A percentile compares a stretch with the other conserved stretches of the same genome.
These are phyloP conservation scores for Cyathus striatus DNA, from an alignment of 768 basidiomycete genomes.

Conservation along the genomic window DNA sequence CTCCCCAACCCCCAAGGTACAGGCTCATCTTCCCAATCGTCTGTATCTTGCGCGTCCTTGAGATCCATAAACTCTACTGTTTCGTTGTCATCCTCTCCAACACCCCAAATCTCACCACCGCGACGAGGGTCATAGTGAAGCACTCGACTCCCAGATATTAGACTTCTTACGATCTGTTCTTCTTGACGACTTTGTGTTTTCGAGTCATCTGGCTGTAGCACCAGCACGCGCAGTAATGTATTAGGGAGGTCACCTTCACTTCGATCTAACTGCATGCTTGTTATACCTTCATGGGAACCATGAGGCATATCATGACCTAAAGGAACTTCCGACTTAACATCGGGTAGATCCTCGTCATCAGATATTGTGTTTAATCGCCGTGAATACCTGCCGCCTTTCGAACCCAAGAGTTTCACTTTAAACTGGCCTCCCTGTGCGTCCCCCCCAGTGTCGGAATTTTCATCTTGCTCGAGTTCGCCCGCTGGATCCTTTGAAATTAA, in stretches of 20 bases:
- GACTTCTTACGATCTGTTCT: slow-evolving; percentile 50
- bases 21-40: slow-evolving; percentile 80
- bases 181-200: slow-evolving; percentile 37
- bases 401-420: too few species aligned
- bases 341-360: too few species aligned
- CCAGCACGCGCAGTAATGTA: slow-evolving; percentile 58
- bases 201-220: slow-evolving; percentile 44
- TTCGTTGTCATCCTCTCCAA: slow-evolving; percentile 57
- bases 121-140: slow-evolving; percentile 55
- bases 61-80: slow-evolving; percentile 19
- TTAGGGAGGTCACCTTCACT: slow-evolving; percentile 58
- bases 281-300: too few species aligned
- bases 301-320: too few species aligned
- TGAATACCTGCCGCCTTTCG: too few species aligned
- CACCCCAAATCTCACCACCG: slow-evolving; percentile 75
- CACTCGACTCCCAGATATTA: slow-evolving; percentile 55
- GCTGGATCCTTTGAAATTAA: too few species aligned
- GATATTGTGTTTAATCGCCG: too few species aligned
- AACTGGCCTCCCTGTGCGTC: too few species aligned
- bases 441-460: too few species aligned
- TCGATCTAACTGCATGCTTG: too few species aligned
- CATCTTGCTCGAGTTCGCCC: too few species aligned
- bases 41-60: slow-evolving; percentile 36
- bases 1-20: slow-evolving; percentile 78
- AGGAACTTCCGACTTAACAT: too few species aligned